These are phyloP conservation scores for Leccinum fibrillosum DNA, from an alignment of 768 basidiomycete species.

Conservation along the genomic window DNA sequence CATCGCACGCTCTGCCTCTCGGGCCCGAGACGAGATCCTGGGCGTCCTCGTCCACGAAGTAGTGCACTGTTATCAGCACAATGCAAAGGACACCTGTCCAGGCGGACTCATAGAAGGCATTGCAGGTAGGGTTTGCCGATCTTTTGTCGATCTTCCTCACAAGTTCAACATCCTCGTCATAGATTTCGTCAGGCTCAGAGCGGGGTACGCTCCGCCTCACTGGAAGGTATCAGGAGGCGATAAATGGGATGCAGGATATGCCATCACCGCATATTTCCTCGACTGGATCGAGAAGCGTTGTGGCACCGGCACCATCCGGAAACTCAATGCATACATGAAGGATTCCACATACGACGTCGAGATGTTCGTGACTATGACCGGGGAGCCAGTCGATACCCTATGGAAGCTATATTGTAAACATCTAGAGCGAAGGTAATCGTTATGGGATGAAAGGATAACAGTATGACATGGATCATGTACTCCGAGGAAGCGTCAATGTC, in stretches of 20 bases:
- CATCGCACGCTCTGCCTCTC: constrained; percentile 41
- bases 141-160: background rate
- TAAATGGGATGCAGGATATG: constrained; percentile 76
- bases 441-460: background rate
- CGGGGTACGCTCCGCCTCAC: constrained; percentile 62
- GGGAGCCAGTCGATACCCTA: constrained; percentile 48
- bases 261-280: constrained; percentile 71
- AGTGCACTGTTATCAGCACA: constrained; percentile 77
- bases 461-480: background rate
- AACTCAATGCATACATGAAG: constrained; percentile 55
- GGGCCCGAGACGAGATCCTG: constrained; percentile 56
- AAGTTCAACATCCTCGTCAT: background rate
- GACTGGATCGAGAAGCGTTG: constrained; percentile 58
- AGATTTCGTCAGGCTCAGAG: constrained; percentile 72
- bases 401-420: constrained; percentile 56
- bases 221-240: constrained; percentile 52
- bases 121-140: constrained; percentile 67
- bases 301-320: constrained; percentile 51
- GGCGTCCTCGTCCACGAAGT: constrained; percentile 76
- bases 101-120: constrained; percentile 77
- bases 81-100: constrained; percentile 57
- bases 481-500: constrained; percentile 4
- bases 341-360: constrained; percentile 46
- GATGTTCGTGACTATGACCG: constrained; percentile 53
- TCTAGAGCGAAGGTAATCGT: constrained; percentile 21